Percentiles rank a stretch among this genome's conserved stretches.
Evolutionary conservation across 2,329 filamentous ascomycete genomes (phyloP).

Genomic region (Teratosphaeria gauchensis): DNA sequence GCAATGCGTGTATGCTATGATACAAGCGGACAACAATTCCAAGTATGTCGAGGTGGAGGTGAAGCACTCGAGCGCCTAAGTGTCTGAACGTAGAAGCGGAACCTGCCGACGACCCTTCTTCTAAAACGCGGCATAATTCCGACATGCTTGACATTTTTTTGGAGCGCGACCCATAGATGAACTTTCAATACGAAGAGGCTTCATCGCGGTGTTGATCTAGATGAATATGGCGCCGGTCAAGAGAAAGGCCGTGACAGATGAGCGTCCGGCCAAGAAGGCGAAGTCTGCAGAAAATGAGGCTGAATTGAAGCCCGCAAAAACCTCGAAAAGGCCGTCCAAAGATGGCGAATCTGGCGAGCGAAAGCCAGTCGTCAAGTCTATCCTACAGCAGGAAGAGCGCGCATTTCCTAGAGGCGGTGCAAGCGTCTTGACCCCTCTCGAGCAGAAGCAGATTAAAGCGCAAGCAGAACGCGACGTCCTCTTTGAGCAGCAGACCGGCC

Average conservation of each 20-base stretch:
- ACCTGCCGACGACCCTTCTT: background rate
- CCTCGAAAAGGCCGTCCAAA: constrained; percentile 5
- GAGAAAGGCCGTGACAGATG: constrained; percentile 34
- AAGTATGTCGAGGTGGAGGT: no score
- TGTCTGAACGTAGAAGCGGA: background rate
- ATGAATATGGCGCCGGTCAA: constrained; percentile 37
- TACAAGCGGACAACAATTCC: no score
- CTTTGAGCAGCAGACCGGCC: constrained; percentile 67
- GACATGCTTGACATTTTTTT: background rate
- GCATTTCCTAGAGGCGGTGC: constrained; percentile 89
- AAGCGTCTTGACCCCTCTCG: constrained; percentile 80
- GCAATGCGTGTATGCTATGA: no score
- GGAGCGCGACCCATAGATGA: background rate
- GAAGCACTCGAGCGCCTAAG: no score
- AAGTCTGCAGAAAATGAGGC: constrained; percentile 18
- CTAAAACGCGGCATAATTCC: background rate
- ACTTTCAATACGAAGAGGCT: background rate
- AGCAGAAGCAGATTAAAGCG: constrained; percentile 92
- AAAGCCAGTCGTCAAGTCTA: constrained; percentile 29
- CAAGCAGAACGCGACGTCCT: constrained; percentile 87
- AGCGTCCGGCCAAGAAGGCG: constrained; percentile 26
- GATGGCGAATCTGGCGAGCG: constrained; percentile 14
- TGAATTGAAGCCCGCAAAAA: constrained; percentile 2
- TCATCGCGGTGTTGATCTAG: no score
- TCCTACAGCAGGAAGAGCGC: constrained; percentile 67